Evolutionary conservation across 2,329 filamentous ascomycete genomes (phyloP), one percentile per base, ranked within the genome.

Genomic region (Daldinia sp.): DNA sequence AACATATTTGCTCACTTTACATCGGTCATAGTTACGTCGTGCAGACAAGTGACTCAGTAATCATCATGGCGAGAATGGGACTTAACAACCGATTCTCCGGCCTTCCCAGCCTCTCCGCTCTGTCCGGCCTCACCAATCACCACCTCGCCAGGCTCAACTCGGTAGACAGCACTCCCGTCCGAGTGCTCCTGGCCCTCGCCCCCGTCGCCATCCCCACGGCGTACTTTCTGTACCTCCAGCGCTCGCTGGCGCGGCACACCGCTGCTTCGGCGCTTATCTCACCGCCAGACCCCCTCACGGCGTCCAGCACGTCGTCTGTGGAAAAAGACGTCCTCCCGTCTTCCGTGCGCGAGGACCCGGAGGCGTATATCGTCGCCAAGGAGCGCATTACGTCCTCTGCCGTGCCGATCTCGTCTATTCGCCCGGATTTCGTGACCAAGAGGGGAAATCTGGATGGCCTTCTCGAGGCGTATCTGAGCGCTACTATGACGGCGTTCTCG

Each of bases 401-500:
- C 1, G 25, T 72, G 5, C 52, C 58, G 3, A 21, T 69, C 17
- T 6, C 21, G 3, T 37, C 23, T 0, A 53, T 71, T 3, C 61
- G 50, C 4, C 4, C 51, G 23, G 51, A 57, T 11, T 15, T 52
- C 52, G 11, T 61, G 27, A 8, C 21, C 15, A 30, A 48, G 45
- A 30, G 10, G 11, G 19, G 21, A 8, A 48, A 35, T 1, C 15
- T 59, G 4, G 19, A 48, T 8, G 51, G 58, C 0, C 48, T 72
- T 5, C 39, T 72, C 4, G 57, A 68, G 4, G 60, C 62, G 11
- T 73, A 73, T 27, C 58, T 74, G 0, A 39, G 55, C 11, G 61
- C 64, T 0, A 69, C 70, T 1, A 70, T 73, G 70, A 56, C 51
- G 10, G 37, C 51, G 1, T 73, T 73, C 60, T 35, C 69, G 3